These are phyloP conservation scores for Steccherinum ochraceum DNA, from an alignment of 768 basidiomycete genomes.

Conservation along the genomic window DNA sequence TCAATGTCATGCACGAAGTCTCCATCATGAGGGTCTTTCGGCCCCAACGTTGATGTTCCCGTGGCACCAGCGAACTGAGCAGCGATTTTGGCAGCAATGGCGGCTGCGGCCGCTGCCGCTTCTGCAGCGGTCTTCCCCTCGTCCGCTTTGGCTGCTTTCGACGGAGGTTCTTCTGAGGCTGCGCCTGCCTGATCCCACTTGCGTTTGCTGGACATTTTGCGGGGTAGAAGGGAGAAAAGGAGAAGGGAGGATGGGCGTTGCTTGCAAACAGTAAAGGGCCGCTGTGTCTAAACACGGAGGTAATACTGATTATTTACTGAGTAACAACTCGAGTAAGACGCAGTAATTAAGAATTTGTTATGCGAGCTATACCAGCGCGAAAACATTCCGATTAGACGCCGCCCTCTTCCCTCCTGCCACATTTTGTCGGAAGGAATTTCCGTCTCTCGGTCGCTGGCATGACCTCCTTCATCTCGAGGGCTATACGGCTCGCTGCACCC, in stretches of 20 bases:
- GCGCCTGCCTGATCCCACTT: constrained; percentile 64
- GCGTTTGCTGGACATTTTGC: constrained; percentile 61
- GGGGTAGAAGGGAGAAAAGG: neutral
- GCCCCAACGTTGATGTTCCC: constrained; percentile 33
- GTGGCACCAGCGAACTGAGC: constrained; percentile 63
- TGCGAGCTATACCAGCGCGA: neutral
- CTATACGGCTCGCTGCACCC: neutral
- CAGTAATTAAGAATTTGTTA: too few species aligned
- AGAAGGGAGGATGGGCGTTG: neutral
- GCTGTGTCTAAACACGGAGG: too few species aligned
- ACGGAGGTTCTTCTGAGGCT: constrained; percentile 39
- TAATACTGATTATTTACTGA: too few species aligned
- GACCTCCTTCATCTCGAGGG: neutral
- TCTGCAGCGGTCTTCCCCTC: constrained; percentile 58
- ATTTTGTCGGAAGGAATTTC: neutral
- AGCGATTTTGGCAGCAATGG: constrained; percentile 93
- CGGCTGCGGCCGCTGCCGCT: constrained; percentile 73
- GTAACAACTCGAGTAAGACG: too few species aligned
- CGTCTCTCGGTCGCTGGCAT: neutral
- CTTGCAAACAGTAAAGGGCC: too few species aligned
- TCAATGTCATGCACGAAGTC: constrained; percentile 90
- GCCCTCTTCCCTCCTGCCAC: neutral
- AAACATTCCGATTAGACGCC: neutral
- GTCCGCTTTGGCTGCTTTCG: constrained; percentile 41
- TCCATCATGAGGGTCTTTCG: constrained; percentile 65